These are phyloP conservation scores for Penicillium decumbens DNA, from an alignment of 2,329 filamentous ascomycete genomes.

Conservation along the genomic window DNA sequence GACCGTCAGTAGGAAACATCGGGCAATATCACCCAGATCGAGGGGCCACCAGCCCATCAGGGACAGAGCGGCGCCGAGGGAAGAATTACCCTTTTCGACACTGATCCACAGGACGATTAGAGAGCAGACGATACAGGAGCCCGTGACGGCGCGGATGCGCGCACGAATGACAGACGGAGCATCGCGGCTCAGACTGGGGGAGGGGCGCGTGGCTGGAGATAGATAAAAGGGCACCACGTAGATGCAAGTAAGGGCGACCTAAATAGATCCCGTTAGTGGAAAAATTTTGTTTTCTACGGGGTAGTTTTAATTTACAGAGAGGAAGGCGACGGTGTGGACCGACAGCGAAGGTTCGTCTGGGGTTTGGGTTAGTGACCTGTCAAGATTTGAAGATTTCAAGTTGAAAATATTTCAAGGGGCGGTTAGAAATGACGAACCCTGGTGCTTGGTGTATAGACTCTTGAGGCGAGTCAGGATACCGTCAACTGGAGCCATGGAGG, in stretches of 20 bases:
- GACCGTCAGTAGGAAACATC: constrained; percentile 64
- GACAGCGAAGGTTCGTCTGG: constrained; percentile 39
- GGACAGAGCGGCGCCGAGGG: constrained; percentile 56
- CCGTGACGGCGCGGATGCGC: constrained; percentile 72
- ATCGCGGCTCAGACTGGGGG: constrained; percentile 73
- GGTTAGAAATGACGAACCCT: constrained; percentile 20
- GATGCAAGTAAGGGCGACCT: constrained; percentile 77
- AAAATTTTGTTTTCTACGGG: background rate
- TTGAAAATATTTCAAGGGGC: background rate
- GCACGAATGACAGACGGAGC: constrained; percentile 83
- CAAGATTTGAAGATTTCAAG: background rate
- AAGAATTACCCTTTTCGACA: constrained; percentile 49
- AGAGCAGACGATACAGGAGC: constrained; percentile 68
- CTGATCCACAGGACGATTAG: constrained; percentile 64
- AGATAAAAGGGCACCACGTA: constrained; percentile 92
- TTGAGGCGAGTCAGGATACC: constrained; percentile 31
- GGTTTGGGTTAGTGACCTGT: constrained; percentile 6
- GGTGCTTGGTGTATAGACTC: constrained; percentile 31
- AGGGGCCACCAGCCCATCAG: constrained; percentile 78
- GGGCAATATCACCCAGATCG: constrained; percentile 59
- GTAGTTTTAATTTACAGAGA: constrained; percentile 33
- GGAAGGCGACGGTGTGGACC: constrained; percentile 32
- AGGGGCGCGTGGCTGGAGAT: constrained; percentile 72
- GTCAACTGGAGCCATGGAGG: constrained; percentile 32
- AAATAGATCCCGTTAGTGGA: background rate